Evolutionary conservation across 148 eudicot genomes (phyloP), one percentile per base, ranked within the genome.

Genomic region (Vaccinium vitisidaea): DNA sequence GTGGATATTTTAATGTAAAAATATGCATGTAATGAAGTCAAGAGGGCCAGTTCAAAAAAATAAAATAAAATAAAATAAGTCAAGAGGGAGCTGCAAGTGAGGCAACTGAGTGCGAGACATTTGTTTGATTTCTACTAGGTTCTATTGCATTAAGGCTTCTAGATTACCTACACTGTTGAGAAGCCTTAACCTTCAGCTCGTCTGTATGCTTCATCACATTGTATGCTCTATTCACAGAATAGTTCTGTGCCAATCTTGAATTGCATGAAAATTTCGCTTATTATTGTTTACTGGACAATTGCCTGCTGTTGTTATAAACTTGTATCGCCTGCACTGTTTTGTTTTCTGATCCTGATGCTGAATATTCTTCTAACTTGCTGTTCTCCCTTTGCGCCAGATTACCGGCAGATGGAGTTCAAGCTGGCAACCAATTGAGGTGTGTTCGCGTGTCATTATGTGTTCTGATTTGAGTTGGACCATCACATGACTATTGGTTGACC

Each of bases 381-480:
- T 78, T 58, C 30, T 23, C 82, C 49, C 50, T 59, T 80, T 80
- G 74, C 80, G 15, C 70, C 97, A 93, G 97, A 89, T 67, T 89
- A 84, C 75, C 87, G 50, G 83, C 90, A 61, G 87, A 83, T 85
- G 94, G 93, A 82, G 91, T 83, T 83, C 95, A 88, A 87, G 88
- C 83, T 21, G 90, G 94, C 83, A 91, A 85, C 86, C 95, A 95
- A 82, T 86, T 95, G 43, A 93, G 98, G 98, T 95, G 56, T 61
- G 88, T 75, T 87, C 56, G 81, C 65, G 27, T 11, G 48, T 84
- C 77, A 61, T 15, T 39, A 14, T 67, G 27, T 77, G 39, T 81
- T 67, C 39, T 59, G 5, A 54, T 56, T 15, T 80, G 23, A 21
- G n/a, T 65, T 63, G 70, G 58, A 63, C 43, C 83, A 18, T 73